phyloP scores from a whole-genome alignment of 1,139 yeast genomes.

The Pichia sp. region DNA sequence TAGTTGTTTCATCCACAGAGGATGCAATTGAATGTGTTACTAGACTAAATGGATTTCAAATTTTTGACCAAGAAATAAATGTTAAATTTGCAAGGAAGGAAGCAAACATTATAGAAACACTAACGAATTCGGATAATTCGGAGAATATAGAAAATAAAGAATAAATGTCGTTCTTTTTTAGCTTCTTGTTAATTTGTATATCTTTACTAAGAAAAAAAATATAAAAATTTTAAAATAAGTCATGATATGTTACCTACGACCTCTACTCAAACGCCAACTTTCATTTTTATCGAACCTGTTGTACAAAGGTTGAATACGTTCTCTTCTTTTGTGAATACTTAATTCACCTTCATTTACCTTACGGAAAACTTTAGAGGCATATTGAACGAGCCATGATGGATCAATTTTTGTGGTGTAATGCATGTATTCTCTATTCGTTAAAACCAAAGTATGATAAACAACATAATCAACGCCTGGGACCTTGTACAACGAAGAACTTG shows the following conservation, averaged over 20 bases:
- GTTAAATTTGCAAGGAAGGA: constrained; percentile 34
- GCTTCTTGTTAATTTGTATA: no score
- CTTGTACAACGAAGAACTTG: constrained; percentile 75
- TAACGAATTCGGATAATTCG: constrained; percentile 3
- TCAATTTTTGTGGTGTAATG: constrained; percentile 78
- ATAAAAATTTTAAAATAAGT: no score
- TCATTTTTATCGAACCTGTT: constrained; percentile 38
- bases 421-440: constrained; percentile 89
- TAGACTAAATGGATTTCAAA: constrained; percentile 39
- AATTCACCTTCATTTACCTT: constrained; percentile 41
- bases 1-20: constrained; percentile 44
- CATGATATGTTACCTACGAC: constrained; percentile 12
- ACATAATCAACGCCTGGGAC: constrained; percentile 45
- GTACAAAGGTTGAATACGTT: constrained; percentile 45
- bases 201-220: no score
- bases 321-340: constrained; percentile 34
- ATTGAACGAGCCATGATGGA: constrained; percentile 77
- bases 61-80: constrained; percentile 53
- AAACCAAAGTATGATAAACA: constrained; percentile 72
- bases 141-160: no score
- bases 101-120: constrained; percentile 3
- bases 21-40: constrained; percentile 49
- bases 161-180: no score
- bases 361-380: constrained; percentile 84
- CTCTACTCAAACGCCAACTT: constrained; percentile 31